Conservation (phyloP, 768 basidiomycete genomes). For the Amanita rubescens region DNA sequence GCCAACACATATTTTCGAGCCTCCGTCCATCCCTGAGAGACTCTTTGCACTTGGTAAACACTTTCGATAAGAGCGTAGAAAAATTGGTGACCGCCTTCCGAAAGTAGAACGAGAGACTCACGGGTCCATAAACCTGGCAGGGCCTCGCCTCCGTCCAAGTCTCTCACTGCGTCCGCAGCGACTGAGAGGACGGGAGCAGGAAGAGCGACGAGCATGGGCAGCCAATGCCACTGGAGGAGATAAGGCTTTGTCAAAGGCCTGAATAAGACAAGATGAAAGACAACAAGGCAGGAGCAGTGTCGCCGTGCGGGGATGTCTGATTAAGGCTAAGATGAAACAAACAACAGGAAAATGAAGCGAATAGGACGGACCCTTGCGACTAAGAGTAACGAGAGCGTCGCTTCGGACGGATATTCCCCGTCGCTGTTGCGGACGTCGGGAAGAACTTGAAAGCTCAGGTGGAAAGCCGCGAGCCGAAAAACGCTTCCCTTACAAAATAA, state of each 20-base stretch:
- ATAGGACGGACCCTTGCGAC: background rate
- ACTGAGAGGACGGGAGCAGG: slow-evolving; percentile 63
- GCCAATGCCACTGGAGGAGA: background rate
- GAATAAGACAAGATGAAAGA: slow-evolving; percentile 4
- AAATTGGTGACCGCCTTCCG: slow-evolving; percentile 4
- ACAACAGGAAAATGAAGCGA: background rate
- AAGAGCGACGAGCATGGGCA: slow-evolving; percentile 41
- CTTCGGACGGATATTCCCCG: background rate
- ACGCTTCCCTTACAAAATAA: slow-evolving; percentile 4
- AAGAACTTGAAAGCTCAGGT: background rate
- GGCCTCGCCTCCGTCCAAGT: slow-evolving; percentile 63
- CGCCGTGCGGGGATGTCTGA: slow-evolving; percentile 3
- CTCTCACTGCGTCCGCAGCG: slow-evolving; percentile 55
- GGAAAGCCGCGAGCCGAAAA: background rate
- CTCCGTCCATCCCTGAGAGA: slow-evolving; percentile 73
- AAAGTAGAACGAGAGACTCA: slow-evolving; percentile 25
- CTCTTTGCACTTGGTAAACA: slow-evolving; percentile 80
- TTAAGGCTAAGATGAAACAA: slow-evolving; percentile 5
- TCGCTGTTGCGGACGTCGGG: slow-evolving; percentile 7
- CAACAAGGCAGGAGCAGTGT: slow-evolving; percentile 6
- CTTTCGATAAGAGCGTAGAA: slow-evolving; percentile 27
- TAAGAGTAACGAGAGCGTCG: background rate
- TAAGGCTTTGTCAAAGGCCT: background rate
- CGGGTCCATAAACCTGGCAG: slow-evolving; percentile 63
- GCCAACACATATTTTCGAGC: slow-evolving; percentile 85